phyloP scores from a whole-genome alignment of 495 filamentous ascomycete species.

The Penicillium salamii region DNA sequence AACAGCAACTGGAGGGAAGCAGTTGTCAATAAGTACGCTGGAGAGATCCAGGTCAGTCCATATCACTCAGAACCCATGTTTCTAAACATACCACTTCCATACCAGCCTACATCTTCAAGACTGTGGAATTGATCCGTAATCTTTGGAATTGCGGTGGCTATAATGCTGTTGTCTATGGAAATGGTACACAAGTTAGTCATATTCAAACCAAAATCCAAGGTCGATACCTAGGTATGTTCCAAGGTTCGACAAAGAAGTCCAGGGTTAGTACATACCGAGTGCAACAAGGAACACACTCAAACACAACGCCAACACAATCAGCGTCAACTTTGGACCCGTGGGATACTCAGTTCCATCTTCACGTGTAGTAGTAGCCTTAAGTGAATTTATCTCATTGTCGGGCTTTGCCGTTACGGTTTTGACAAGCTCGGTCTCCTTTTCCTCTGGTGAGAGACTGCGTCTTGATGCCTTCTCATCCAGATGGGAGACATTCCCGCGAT shows the following conservation, averaged over 20 bases:
- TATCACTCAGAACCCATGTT: too few species aligned
- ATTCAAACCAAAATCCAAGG: not conserved
- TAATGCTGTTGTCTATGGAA: conserved; percentile 51
- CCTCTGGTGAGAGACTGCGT: not conserved
- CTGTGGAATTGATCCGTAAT: conserved; percentile 45
- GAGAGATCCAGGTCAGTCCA: too few species aligned
- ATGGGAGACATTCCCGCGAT: too few species aligned
- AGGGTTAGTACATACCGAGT: not conserved
- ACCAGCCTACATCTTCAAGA: conserved; percentile 45
- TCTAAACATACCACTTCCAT: conserved; percentile 25
- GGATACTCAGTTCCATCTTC: not conserved
- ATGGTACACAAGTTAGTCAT: not conserved
- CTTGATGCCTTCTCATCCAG: not conserved
- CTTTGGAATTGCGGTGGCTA: conserved; percentile 40
- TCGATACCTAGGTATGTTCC: too few species aligned
- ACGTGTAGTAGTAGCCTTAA: not conserved
- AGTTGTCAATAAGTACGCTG: conserved; percentile 55
- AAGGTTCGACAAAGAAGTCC: too few species aligned
- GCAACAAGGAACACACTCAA: not conserved
- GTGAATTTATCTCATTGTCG: not conserved
- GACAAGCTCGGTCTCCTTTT: not conserved
- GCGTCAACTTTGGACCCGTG: not conserved
- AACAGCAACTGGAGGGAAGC: conserved; percentile 54
- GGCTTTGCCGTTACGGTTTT: not conserved
- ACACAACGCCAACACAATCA: not conserved